phyloP scores from a whole-genome alignment of 2,329 filamentous ascomycete genomes.

The Aureobasidium lini region DNA sequence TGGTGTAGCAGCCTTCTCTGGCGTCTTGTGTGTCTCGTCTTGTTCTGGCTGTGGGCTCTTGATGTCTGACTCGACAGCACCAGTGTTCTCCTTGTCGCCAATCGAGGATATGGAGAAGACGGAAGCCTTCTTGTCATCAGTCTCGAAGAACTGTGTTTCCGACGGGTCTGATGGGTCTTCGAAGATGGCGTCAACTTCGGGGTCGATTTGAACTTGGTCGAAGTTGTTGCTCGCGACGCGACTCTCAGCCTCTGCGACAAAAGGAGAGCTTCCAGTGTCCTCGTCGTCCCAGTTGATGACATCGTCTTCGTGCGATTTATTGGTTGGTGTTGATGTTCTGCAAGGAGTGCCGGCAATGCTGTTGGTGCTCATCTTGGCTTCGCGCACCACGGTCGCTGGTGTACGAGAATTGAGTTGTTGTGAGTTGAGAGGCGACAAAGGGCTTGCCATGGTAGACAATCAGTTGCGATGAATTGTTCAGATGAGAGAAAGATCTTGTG shows the following conservation, averaged over 20 bases:
- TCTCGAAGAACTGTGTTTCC: constrained; percentile 5
- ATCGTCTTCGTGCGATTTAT: constrained; percentile 11
- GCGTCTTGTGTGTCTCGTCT: constrained; percentile 24
- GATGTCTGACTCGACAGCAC: neutral
- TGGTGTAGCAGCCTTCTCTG: constrained; percentile 12
- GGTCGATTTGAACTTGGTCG: neutral
- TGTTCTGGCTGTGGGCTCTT: constrained; percentile 22
- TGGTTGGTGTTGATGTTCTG: constrained; percentile 3
- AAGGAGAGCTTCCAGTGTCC: constrained; percentile 40
- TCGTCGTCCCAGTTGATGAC: constrained; percentile 32
- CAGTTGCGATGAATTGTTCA: neutral
- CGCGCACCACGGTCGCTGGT: neutral
- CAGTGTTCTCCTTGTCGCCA: constrained; percentile 7
- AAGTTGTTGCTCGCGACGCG: constrained; percentile 22
- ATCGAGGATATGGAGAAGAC: neutral
- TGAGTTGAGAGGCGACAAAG: constrained; percentile 11
- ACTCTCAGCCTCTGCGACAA: constrained; percentile 36
- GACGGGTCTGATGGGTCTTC: constrained; percentile 7
- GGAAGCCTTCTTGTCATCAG: neutral
- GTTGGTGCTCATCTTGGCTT: neutral
- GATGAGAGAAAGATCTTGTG: neutral
- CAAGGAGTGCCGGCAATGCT: neutral
- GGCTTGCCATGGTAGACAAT: constrained; percentile 8
- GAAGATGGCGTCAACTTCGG: constrained; percentile 15
- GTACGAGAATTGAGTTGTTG: constrained; percentile 11